Evolutionary conservation across 2,329 filamentous ascomycete species (phyloP), one percentile per base, ranked within the genome.

Genomic region (Paracamarosporium sp.): DNA sequence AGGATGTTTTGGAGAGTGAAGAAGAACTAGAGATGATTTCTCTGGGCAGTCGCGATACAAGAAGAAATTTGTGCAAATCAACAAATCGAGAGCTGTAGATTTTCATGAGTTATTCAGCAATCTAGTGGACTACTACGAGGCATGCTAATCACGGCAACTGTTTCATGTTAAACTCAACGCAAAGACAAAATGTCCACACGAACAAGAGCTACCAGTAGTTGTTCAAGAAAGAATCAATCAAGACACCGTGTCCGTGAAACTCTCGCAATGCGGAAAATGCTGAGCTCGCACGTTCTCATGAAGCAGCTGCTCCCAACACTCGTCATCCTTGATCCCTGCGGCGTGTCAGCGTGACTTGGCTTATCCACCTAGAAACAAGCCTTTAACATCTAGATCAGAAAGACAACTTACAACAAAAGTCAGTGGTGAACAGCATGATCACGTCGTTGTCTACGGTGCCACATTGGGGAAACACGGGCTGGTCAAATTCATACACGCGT

Each of bases 401-500:
- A 4, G 15, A 15, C 2, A n/a, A 45, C 40, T 51, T 33, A 52
- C 46, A 58, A 31, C 56, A 58, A 35, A 54, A 54, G 25, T 58
- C 56, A 2, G 50, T 54, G 1, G 56, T 58, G 13, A 58, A 51
- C 11, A 58, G 30, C 50, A 54, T 50, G 20, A 54, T 54, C 5
- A 28, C 47, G 5, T 24, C 27, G 22, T 41, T n/a, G 15, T 51
- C 36, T 30, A 53, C 20, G 4, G 47, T 57, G 13, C 51, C 51
- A 28, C 53, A 59, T 31, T 59, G 57, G 3, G 36, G 46, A 13
- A 13, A 38, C 27, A 56, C 27, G 2, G 30, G 27, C 36, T 59
- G 57, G 15, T 40, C 45, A 30, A 59, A 59, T 31, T 59, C 53
- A 31, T 56, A 59, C 27, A 53, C 31, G 4, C 44, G 22, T 13